Evolutionary conservation across 495 filamentous ascomycete species (phyloP).

Genomic region (Tirmania nivea): DNA sequence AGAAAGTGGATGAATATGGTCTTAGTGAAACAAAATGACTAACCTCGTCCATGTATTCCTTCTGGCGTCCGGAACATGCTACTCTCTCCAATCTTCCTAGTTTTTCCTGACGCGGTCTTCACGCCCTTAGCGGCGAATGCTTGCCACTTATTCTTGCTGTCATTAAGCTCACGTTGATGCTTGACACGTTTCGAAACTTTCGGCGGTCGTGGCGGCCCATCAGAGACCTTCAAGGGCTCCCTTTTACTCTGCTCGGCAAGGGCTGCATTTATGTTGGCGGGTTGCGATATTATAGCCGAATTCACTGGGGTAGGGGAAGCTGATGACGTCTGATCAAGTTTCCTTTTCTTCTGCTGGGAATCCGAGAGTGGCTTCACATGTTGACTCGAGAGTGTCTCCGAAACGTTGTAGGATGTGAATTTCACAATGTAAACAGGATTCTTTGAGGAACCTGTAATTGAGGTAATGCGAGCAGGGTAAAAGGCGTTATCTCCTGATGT

Average conservation of each 20-base stretch:
- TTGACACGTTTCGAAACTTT: conserved; percentile 67
- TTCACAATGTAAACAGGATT: conserved; percentile 82
- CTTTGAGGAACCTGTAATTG: conserved; percentile 71
- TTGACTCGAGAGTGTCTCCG: conserved; percentile 63
- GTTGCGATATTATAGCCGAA: conserved; percentile 60
- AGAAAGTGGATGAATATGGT: not conserved
- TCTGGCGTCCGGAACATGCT: conserved; percentile 94
- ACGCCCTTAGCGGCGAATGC: conserved; percentile 69
- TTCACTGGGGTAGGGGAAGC: conserved; percentile 7
- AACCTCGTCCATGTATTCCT: conserved; percentile 67
- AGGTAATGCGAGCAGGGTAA: conserved; percentile 83
- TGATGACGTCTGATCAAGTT: not conserved
- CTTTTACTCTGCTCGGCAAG: conserved; percentile 45
- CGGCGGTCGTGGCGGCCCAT: conserved; percentile 40
- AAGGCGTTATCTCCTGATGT: conserved; percentile 68
- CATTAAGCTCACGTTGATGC: conserved; percentile 72
- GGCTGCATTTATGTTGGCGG: conserved; percentile 63
- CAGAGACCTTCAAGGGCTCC: conserved; percentile 42
- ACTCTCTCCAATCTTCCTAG: conserved; percentile 45
- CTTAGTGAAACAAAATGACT: conserved; percentile 9
- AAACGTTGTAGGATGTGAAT: conserved; percentile 74
- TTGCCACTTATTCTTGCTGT: conserved; percentile 83
- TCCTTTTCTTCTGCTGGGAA: not conserved
- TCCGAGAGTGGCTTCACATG: conserved; percentile 45
- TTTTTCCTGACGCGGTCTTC: conserved; percentile 36